Conservation (phyloP, 495 filamentous ascomycete species). For the Ascodesmis nigricans region DNA sequence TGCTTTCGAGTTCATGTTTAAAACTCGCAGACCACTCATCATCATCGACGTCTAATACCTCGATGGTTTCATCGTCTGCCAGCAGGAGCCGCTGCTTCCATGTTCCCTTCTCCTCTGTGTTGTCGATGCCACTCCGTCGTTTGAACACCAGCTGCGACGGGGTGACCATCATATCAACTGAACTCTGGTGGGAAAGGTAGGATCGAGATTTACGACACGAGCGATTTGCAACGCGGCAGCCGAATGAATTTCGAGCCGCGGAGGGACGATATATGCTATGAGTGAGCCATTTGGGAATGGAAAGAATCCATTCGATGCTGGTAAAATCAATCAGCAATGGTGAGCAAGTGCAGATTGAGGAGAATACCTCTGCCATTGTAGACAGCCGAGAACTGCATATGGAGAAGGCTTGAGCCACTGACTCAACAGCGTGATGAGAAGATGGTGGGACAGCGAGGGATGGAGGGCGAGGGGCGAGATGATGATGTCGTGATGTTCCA, state of each 20-base stretch:
- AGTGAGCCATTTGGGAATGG: conserved; percentile 40
- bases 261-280: conserved; percentile 35
- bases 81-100: conserved; percentile 27
- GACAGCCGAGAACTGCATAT: too few relatives aligned
- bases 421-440: too few relatives aligned
- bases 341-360: too few relatives aligned
- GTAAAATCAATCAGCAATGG: too few relatives aligned
- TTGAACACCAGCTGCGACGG: conserved; percentile 23
- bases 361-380: too few relatives aligned
- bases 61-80: conserved; percentile 27
- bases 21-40: conserved; percentile 28
- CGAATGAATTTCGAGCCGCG: conserved; percentile 31
- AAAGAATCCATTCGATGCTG: conserved; percentile 36
- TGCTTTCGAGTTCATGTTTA: conserved; percentile 29
- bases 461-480: too few relatives aligned
- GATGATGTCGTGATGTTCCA: too few relatives aligned
- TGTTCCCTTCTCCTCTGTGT: conserved; percentile 22
- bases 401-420: too few relatives aligned
- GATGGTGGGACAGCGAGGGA: too few relatives aligned
- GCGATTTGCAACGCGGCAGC: conserved; percentile 30
- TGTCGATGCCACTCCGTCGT: conserved; percentile 22
- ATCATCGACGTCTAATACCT: conserved; percentile 28
- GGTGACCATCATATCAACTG: conserved; percentile 36
- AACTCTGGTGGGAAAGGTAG: conserved; percentile 30
- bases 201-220: conserved; percentile 32